Evolutionary conservation across 768 basidiomycete species (phyloP).

Genomic region (Megacollybia marginata): DNA sequence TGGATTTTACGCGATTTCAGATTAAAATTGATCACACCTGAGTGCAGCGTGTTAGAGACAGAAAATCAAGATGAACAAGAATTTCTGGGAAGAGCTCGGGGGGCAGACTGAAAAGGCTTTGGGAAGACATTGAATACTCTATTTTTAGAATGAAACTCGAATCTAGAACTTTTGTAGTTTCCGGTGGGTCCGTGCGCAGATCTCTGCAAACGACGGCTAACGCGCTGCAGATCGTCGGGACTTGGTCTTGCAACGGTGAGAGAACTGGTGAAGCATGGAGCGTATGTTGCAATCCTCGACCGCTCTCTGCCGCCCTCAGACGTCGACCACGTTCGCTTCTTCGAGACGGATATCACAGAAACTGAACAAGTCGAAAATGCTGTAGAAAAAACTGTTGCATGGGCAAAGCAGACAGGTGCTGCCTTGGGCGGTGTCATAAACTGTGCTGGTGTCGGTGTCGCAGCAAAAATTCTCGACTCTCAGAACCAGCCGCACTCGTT

Average conservation of each 20-base stretch:
- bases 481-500: conserved; percentile 23
- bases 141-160: conserved; percentile 20
- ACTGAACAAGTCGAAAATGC: conserved; percentile 20
- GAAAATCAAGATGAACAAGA: neutral
- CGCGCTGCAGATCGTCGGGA: conserved; percentile 22
- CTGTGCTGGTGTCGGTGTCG: conserved; percentile 28
- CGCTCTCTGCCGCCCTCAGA: conserved; percentile 11
- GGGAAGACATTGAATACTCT: no score
- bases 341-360: conserved; percentile 20
- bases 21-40: neutral
- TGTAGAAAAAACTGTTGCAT: conserved; percentile 17
- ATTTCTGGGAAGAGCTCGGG: neutral
- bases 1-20: neutral
- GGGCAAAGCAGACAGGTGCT: conserved; percentile 18
- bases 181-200: conserved; percentile 26
- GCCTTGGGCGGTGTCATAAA: conserved; percentile 30
- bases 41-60: neutral
- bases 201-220: neutral
- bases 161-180: conserved; percentile 27
- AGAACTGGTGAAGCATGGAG: conserved; percentile 17
- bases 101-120: neutral
- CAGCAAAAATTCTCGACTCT: conserved; percentile 22
- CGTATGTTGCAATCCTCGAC: conserved; percentile 27
- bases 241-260: conserved; percentile 26
- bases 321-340: conserved; percentile 11